Evolutionary conservation across 2,329 filamentous ascomycete species (phyloP), one percentile per base, ranked within the genome.

Genomic region (Botrytis sinoallii): DNA sequence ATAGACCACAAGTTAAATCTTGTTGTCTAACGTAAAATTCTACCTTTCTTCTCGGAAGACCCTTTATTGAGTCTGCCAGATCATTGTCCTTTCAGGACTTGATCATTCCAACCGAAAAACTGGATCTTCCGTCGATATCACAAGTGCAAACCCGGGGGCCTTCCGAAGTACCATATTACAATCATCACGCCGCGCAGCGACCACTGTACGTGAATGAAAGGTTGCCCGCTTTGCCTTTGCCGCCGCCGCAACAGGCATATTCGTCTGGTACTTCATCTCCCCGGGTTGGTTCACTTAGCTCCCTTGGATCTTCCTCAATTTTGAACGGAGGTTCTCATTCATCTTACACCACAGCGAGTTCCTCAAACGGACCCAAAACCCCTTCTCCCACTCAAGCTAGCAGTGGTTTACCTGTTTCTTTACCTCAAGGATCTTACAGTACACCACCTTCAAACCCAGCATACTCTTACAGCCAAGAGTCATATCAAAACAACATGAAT

Each of bases 41-140:
- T 25, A 40, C 44, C 46, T 73, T 20, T 64, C 66, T 29, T 52
- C 46, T 35, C 73, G 73, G 76, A 77, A 74, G 66, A 74, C 77
- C 48, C 77, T 75, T 76, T 75, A 71, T 75, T 75, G 78, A 79
- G 77, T 77, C 73, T 75, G 73, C 74, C 75, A 64, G 60, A 74
- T 74, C 76, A 77, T 75, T 77, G 78, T 81, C 79, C 79, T 76
- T 71, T 71, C 70, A 74, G 79, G 80, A 79, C 79, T 77, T 78
- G 75, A 79, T 73, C 76, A 61, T 65, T 75, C 74, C 89, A 85
- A 92, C 90, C 93, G 93, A 89, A 91, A 96, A 95, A 88, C 93
- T 97, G 93, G 93, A 95, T 93, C 90, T 95, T 84, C 92, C 93
- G 85, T 93, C 93, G 85, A 92, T 94, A 82, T 92, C 92, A 82